Percentiles rank a stretch among this genome's conserved stretches.
phyloP scores from a whole-genome alignment of 2,329 filamentous ascomycete genomes.

The Epichloe uncinata region DNA sequence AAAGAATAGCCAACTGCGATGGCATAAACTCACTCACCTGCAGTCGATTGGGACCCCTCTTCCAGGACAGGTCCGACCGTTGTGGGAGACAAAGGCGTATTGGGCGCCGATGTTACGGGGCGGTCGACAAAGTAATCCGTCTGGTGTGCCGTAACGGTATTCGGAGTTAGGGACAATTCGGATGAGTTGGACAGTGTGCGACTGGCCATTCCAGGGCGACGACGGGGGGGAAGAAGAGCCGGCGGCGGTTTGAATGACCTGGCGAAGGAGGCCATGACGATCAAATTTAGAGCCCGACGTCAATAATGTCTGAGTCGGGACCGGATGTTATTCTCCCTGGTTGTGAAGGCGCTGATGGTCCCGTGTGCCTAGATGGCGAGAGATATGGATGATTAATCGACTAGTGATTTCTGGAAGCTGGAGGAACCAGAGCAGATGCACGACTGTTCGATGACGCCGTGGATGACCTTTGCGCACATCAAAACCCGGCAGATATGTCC shows the following conservation, averaged over 20 bases:
- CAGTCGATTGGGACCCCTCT: neutral
- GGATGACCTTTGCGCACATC: neutral
- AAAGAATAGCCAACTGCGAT: neutral
- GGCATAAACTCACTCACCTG: neutral
- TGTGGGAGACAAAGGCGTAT: conserved; percentile 13
- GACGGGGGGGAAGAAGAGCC: conserved; percentile 27
- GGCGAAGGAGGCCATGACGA: conserved; percentile 33
- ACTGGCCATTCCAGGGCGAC: conserved; percentile 30
- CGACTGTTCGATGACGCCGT: conserved; percentile 2
- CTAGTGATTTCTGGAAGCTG: neutral
- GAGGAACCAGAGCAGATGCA: neutral
- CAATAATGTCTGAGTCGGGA: neutral
- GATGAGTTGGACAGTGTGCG: conserved; percentile 34
- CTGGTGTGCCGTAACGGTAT: conserved; percentile 8
- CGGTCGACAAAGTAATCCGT: conserved; percentile 20
- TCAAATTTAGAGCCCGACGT: neutral
- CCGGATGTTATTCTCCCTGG: neutral
- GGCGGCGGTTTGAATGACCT: conserved; percentile 35
- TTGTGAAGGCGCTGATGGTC: neutral
- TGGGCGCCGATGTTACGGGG: conserved; percentile 14
- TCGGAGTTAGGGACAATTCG: conserved; percentile 25
- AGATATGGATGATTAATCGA: neutral
- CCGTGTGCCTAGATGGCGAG: neutral
- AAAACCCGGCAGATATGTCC: neutral
- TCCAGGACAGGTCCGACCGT: conserved; percentile 3